phyloP scores from a whole-genome alignment of 2,329 filamentous ascomycete genomes.

The Aspergillus vadensis region DNA sequence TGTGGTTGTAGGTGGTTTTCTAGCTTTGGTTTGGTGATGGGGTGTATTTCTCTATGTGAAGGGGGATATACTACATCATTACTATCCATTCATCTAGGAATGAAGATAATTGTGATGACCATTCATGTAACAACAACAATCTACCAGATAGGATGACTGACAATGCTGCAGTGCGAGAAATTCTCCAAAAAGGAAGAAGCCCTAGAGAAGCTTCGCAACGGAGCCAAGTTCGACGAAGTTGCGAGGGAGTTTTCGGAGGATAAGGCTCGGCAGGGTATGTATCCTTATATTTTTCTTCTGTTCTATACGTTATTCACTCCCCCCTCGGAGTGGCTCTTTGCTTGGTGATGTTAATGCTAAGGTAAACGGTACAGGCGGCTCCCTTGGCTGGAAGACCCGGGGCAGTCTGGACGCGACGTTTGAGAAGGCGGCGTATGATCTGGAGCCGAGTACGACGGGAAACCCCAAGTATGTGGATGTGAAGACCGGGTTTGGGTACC shows the following conservation, averaged over 20 bases:
- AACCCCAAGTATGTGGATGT: conserved; percentile 63
- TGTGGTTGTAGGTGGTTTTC: neutral
- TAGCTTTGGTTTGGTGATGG: neutral
- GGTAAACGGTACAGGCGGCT: conserved; percentile 51
- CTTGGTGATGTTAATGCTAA: neutral
- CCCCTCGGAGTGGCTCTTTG: neutral
- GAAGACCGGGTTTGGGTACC: conserved; percentile 67
- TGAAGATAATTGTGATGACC: too few species aligned
- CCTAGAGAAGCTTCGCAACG: conserved; percentile 59
- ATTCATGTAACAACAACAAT: too few species aligned
- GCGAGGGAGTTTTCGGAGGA: conserved; percentile 66
- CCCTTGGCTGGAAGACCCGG: conserved; percentile 64
- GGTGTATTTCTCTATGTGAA: too few species aligned
- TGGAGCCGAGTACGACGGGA: conserved; percentile 62
- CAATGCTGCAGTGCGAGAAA: conserved; percentile 57
- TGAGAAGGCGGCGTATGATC: conserved; percentile 63
- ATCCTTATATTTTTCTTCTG: neutral
- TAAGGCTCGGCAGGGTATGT: conserved; percentile 60
- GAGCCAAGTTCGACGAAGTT: conserved; percentile 66
- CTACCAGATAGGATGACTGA: neutral
- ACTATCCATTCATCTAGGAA: too few species aligned
- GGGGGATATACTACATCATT: too few species aligned
- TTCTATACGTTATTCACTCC: neutral
- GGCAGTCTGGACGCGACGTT: conserved; percentile 60
- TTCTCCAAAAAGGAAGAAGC: conserved; percentile 67